Conservation (phyloP, 768 basidiomycete genomes). For the Mycena epipterygia region DNA sequence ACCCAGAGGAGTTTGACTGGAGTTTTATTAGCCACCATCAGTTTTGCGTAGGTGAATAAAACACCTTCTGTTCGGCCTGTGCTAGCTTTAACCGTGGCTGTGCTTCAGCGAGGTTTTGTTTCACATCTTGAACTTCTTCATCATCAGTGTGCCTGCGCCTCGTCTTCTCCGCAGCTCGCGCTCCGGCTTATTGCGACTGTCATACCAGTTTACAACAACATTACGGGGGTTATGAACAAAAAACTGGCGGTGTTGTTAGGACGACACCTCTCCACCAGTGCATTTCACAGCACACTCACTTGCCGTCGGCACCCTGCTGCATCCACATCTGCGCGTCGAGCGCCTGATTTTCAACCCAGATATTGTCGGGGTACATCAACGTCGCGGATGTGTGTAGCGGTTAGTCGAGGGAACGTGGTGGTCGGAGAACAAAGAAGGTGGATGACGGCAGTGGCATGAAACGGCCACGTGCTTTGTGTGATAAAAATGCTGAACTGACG, state of each 20-base stretch:
- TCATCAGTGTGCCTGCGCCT: too few species aligned
- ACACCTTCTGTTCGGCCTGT: background rate
- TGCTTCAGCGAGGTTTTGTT: background rate
- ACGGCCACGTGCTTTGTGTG: background rate
- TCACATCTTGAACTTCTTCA: too few species aligned
- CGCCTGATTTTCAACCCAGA: background rate
- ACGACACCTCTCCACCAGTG: too few species aligned
- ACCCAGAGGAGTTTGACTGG: too few species aligned
- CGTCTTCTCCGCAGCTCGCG: too few species aligned
- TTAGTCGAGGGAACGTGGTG: slow-evolving; percentile 1
- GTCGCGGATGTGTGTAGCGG: background rate
- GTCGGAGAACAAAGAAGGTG: background rate
- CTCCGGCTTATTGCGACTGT: too few species aligned
- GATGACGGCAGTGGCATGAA: background rate
- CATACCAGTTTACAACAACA: too few species aligned
- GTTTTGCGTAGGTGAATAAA: too few species aligned
- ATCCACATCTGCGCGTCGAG: background rate
- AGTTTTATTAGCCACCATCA: too few species aligned
- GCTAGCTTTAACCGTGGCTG: background rate
- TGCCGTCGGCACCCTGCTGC: background rate
- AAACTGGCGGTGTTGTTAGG: too few species aligned
- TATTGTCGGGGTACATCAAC: background rate
- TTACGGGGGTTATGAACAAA: too few species aligned
- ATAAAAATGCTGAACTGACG: background rate
- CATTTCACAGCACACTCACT: background rate